phyloP scores from a whole-genome alignment of 164 flowering plant genomes.

The Kingdonia uniflora region DNA sequence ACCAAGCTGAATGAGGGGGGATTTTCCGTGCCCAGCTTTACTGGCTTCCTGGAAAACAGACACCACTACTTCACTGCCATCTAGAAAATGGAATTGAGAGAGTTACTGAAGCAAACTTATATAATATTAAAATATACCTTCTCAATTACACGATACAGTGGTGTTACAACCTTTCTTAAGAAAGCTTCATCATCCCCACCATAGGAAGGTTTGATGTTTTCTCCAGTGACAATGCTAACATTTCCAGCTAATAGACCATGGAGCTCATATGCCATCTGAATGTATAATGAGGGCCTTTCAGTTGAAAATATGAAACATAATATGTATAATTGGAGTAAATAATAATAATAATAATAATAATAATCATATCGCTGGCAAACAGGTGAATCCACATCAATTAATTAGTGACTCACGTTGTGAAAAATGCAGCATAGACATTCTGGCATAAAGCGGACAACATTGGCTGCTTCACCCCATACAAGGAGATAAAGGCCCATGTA shows the following conservation, averaged over 20 bases:
- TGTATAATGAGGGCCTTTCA: no score
- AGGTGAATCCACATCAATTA: slow-evolving; percentile 1
- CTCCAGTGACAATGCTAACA: slow-evolving; percentile 95
- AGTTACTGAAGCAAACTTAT: neutral
- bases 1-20: slow-evolving; percentile 81
- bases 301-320: neutral
- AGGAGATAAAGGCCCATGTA: slow-evolving; percentile 97
- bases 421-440: slow-evolving; percentile 96
- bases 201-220: slow-evolving; percentile 93
- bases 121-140: slow-evolving; percentile 37
- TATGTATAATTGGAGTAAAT: no score
- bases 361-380: neutral
- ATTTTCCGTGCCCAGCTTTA: slow-evolving; percentile 63
- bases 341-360: no score
- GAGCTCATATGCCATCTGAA: slow-evolving; percentile 99
- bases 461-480: slow-evolving; percentile 99
- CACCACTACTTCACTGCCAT: slow-evolving; percentile 1
- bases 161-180: slow-evolving; percentile 85
- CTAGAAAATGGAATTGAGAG: neutral
- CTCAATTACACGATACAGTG: slow-evolving; percentile 77
- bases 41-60: slow-evolving; percentile 60
- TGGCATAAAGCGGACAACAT: slow-evolving; percentile 96
- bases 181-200: slow-evolving; percentile 99
- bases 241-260: slow-evolving; percentile 94
- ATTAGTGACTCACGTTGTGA: slow-evolving; percentile 62